Conservation (phyloP, 768 basidiomycete genomes). For the Lactifluus echinatus region DNA sequence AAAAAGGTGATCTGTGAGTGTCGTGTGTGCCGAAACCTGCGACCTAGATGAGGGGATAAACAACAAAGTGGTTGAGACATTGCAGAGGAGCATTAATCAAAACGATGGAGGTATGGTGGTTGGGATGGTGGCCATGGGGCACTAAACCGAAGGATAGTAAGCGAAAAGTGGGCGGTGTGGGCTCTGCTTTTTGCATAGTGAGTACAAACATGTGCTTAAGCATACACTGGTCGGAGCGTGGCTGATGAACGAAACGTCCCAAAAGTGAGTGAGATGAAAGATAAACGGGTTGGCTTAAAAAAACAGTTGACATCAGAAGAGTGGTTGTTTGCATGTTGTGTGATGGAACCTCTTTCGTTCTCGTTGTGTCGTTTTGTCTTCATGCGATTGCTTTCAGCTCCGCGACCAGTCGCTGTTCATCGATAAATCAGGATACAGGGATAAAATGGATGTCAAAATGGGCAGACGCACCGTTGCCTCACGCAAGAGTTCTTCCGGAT, state of each 20-base stretch:
- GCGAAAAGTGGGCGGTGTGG: not conserved
- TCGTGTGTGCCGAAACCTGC: conserved; percentile 16
- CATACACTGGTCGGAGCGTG: conserved; percentile 7
- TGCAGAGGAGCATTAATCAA: conserved; percentile 5
- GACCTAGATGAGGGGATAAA: conserved; percentile 6
- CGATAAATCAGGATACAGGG: not conserved
- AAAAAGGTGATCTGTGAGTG: conserved; percentile 7
- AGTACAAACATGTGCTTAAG: conserved; percentile 16
- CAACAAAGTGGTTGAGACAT: not conserved
- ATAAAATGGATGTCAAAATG: not conserved
- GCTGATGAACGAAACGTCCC: conserved; percentile 9
- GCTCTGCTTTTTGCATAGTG: conserved; percentile 12
- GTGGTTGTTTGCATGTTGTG: conserved; percentile 1
- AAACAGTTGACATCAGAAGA: conserved; percentile 11
- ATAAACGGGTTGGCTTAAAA: conserved; percentile 12
- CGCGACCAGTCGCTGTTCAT: conserved; percentile 16
- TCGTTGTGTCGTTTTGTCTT: not conserved
- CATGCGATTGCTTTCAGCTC: conserved; percentile 18
- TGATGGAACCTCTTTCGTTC: not conserved
- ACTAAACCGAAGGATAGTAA: not conserved
- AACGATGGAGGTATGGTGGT: not conserved
- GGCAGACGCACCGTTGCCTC: conserved; percentile 25
- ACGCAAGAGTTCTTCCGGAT: conserved; percentile 30
- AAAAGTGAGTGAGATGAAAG: not conserved
- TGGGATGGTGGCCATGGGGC: not conserved